These are phyloP conservation scores for Scenedesmus sp. DNA, from an alignment of 163 green algal species.

Conservation along the genomic window DNA sequence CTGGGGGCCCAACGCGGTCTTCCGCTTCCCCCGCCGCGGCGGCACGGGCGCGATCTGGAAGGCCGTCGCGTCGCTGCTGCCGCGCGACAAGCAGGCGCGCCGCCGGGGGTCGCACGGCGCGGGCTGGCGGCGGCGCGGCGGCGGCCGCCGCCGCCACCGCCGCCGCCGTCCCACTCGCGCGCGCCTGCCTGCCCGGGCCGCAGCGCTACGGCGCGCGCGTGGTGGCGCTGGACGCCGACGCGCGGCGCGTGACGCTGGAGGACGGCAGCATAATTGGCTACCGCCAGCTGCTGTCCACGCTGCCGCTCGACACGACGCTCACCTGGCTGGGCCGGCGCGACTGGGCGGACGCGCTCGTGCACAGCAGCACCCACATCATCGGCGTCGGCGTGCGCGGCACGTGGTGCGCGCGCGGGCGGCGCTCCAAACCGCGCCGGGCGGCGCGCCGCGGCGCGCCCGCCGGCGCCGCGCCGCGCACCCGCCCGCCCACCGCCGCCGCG, in stretches of 20 bases:
- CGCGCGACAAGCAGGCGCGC: conserved; percentile 72
- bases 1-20: conserved; percentile 93
- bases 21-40: conserved; percentile 85
- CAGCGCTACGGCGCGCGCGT: conserved; percentile 72
- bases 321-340: conserved; percentile 75
- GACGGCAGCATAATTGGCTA: conserved; percentile 77
- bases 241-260: conserved; percentile 67
- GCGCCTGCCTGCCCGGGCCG: neutral
- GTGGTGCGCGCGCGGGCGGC: conserved; percentile 38
- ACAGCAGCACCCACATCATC: conserved; percentile 90
- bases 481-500: too few species aligned
- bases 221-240: conserved; percentile 78
- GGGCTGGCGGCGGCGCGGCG: neutral
- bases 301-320: conserved; percentile 88
- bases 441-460: too few species aligned
- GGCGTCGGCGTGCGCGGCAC: conserved; percentile 83
- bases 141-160: too few species aligned
- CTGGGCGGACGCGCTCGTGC: conserved; percentile 77
- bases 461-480: too few species aligned
- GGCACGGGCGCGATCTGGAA: conserved; percentile 95
- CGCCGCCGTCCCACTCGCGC: neutral
- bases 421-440: too few species aligned
- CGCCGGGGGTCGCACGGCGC: too few species aligned
- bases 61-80: conserved; percentile 85
- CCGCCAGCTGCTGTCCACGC: conserved; percentile 81